Conservation (phyloP, 108 stramenopile species). For the Skeletonema grethae region DNA sequence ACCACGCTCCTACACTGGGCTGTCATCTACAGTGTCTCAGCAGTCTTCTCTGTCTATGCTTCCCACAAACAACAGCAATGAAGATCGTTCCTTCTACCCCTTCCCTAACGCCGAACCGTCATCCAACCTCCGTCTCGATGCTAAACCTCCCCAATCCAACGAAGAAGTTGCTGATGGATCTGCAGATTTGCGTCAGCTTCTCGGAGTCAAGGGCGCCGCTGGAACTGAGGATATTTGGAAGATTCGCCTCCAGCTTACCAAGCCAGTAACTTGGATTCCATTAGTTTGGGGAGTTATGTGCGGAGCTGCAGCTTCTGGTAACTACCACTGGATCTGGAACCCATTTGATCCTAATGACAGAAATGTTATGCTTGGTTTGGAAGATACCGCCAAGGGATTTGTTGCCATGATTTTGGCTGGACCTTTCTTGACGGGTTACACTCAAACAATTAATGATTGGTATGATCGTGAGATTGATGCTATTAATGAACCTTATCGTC, state of each 20-base stretch:
- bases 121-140: conserved; percentile 27
- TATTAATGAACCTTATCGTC: conserved; percentile 97
- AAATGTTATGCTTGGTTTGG: conserved; percentile 73
- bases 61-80: conserved; percentile 12
- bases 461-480: conserved; percentile 98
- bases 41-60: conserved; percentile 20
- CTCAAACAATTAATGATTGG: conserved; percentile 99
- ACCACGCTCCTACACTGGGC: conserved; percentile 6
- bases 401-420: conserved; percentile 91
- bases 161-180: conserved; percentile 72
- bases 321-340: conserved; percentile 98
- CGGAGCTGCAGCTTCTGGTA: conserved; percentile 90
- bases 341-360: conserved; percentile 90
- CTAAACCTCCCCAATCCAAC: conserved; percentile 49
- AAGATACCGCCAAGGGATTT: conserved; percentile 88
- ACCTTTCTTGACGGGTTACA: conserved; percentile 95
- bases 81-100: conserved; percentile 13
- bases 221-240: conserved; percentile 85
- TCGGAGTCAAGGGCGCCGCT: conserved; percentile 82
- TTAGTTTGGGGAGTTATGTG: conserved; percentile 95
- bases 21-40: conserved; percentile 10
- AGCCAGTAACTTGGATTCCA: conserved; percentile 94
- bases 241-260: conserved; percentile 88
- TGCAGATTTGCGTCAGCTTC: conserved; percentile 74
- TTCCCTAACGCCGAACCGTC: conserved; percentile 17